Base-by-base conservation (phyloP, 2,329 filamentous ascomycete genomes). In the Lasiodiplodia sp. region DNA sequence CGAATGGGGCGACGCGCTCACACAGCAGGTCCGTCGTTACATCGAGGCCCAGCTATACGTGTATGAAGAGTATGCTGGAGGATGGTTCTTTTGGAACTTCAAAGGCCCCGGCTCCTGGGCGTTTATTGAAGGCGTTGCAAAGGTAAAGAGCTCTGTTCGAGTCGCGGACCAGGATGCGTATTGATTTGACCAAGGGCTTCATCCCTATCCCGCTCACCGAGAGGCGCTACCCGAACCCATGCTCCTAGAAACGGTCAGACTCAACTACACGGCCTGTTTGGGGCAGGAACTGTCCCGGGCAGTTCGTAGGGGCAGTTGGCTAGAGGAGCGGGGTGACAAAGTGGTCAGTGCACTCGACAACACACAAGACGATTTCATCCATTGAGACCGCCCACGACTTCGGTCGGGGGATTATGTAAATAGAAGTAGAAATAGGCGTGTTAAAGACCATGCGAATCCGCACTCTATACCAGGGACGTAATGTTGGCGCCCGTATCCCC, bases 71-170 rank as follows among this genome's bases (percentile, higher is more conserved):
- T 75, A 77, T 34, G 72, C 77, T 0, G 75, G 76, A 2, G 83
- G 82, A 47, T 79, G 81, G 69, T 83, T 84, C 71, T 72, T 82
- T 11, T 84, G 82, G 82, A 79, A 79, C 49, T 82, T 79, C 40
- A 79, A 82, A 62, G 80, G 76, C 6, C 79, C 80, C 14, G 77
- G 77, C 5, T 80, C 78, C 47, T 84, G 83, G 82, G 76, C 80
- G 16, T 78, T 83, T 71, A 74, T 77, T 55, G 78, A 82, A 68
- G 71, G 81, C 18, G 76, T 81, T 7, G 68, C 78, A 47, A 79
- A 79, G 47, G 82, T 79, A 16, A 62, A 44, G 16, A 14, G 11
- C 31, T 37, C n/a, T n/a, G 21, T 25, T 21, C 12, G 44, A 21
- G n/a, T n/a, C 25, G 7, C 18, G 4, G 10, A 10, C 18, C n/a